These are phyloP conservation scores for Scolecobasidium constrictum DNA, from an alignment of 2,329 filamentous ascomycete species.

Conservation along the genomic window DNA sequence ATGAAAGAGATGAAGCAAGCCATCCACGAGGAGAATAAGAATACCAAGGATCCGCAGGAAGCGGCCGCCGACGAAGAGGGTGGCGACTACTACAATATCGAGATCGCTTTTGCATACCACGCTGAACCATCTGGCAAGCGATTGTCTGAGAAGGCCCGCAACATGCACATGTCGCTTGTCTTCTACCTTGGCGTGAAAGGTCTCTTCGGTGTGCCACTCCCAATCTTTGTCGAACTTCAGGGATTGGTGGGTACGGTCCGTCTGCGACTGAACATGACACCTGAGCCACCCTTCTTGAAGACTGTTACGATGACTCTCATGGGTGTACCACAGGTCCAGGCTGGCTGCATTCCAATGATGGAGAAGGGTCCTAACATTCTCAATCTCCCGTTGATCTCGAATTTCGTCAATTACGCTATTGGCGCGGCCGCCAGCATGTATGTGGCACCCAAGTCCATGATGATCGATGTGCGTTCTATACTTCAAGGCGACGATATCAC, in stretches of 20 bases:
- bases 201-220: slow-evolving; percentile 77
- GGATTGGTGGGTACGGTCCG: slow-evolving; percentile 83
- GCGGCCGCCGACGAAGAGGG: slow-evolving; percentile 81
- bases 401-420: slow-evolving; percentile 95
- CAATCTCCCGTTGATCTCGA: slow-evolving; percentile 84
- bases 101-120: slow-evolving; percentile 84
- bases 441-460: slow-evolving; percentile 89
- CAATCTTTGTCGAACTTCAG: slow-evolving; percentile 81
- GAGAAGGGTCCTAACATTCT: slow-evolving; percentile 82
- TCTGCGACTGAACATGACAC: slow-evolving; percentile 72
- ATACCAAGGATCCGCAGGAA: slow-evolving; percentile 76
- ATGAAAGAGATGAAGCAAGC: slow-evolving; percentile 73
- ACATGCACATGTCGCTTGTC: slow-evolving; percentile 94
- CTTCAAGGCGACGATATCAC: slow-evolving; percentile 84
- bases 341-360: slow-evolving; percentile 87
- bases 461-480: slow-evolving; percentile 81
- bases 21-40: slow-evolving; percentile 66
- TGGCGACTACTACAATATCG: slow-evolving; percentile 86
- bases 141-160: slow-evolving; percentile 72
- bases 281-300: slow-evolving; percentile 86
- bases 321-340: slow-evolving; percentile 81
- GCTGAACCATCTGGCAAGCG: slow-evolving; percentile 62
- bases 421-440: slow-evolving; percentile 80
- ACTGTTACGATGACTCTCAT: slow-evolving; percentile 88
- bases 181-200: slow-evolving; percentile 90